Evolutionary conservation across 2,329 filamentous ascomycete genomes (phyloP).

Genomic region (Dactylellina parvicollis): DNA sequence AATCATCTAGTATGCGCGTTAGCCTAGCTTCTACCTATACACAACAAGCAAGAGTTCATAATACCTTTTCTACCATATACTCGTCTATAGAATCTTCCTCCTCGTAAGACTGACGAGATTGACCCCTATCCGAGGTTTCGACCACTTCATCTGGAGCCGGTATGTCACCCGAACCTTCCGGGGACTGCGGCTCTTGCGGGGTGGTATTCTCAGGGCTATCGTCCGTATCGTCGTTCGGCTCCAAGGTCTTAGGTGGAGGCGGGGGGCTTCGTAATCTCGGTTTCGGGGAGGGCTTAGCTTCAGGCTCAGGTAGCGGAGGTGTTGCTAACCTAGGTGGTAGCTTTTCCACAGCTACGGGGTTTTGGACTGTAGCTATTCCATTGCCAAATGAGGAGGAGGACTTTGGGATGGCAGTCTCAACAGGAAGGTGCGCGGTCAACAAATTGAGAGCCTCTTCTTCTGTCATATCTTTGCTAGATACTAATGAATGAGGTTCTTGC

Average conservation of each 20-base stretch:
- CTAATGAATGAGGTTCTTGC: slow-evolving; percentile 17
- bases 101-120: slow-evolving; percentile 6
- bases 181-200: neutral
- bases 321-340: neutral
- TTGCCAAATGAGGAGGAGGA: neutral
- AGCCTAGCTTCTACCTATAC: slow-evolving; percentile 2
- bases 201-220: slow-evolving; percentile 18
- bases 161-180: slow-evolving; percentile 9
- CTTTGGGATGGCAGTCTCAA: neutral
- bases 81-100: slow-evolving; percentile 47
- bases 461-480: slow-evolving; percentile 30
- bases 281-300: slow-evolving; percentile 31
- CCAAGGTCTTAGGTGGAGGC: slow-evolving; percentile 20
- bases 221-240: slow-evolving; percentile 26
- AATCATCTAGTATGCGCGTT: slow-evolving; percentile 33
- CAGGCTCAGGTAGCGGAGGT: neutral
- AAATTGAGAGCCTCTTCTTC: slow-evolving; percentile 43
- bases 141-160: neutral
- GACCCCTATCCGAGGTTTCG: slow-evolving; percentile 1
- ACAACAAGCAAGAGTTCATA: neutral
- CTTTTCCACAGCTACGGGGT: neutral
- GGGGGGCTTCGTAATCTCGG: slow-evolving; percentile 42
- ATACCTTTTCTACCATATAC: slow-evolving; percentile 55
- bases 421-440: slow-evolving; percentile 34
- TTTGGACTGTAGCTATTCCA: neutral